phyloP scores from a whole-genome alignment of 2,329 filamentous ascomycete genomes.

The Dothideomycetidae sp. region DNA sequence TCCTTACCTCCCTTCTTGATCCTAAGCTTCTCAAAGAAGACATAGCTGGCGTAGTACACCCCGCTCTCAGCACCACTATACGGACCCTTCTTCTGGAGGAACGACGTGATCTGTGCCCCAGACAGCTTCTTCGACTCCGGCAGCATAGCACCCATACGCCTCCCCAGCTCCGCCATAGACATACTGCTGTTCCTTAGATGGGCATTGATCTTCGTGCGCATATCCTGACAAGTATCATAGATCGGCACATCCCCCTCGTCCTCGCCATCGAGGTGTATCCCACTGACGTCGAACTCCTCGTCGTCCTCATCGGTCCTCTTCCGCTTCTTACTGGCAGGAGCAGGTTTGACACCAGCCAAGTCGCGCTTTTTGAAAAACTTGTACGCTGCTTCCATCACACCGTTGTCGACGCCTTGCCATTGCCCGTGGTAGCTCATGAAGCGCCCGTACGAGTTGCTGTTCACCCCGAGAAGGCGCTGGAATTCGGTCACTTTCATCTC shows the following conservation, averaged over 20 bases:
- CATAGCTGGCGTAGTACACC: conserved; percentile 41
- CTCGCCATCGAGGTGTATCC: conserved; percentile 26
- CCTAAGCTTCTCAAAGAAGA: conserved; percentile 46
- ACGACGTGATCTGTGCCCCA: conserved; percentile 33
- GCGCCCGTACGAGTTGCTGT: no score
- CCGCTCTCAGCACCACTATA: conserved; percentile 34
- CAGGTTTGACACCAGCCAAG: no score
- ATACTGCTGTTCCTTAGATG: conserved; percentile 34
- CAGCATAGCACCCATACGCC: conserved; percentile 32
- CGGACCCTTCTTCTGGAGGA: conserved; percentile 37
- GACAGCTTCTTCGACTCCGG: conserved; percentile 26
- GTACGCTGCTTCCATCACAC: no score
- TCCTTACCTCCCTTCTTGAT: conserved; percentile 39
- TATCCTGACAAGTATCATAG: conserved; percentile 44
- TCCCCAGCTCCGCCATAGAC: conserved; percentile 39
- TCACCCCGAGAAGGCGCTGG: no score
- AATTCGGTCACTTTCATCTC: no score
- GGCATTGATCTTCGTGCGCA: conserved; percentile 42
- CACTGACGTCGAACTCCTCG: conserved; percentile 1
- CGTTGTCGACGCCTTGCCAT: no score
- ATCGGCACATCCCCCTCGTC: conserved; percentile 32
- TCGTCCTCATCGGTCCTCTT: background rate
- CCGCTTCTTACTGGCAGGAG: background rate
- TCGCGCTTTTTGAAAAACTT: no score
- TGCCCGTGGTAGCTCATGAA: no score